Evolutionary conservation across 192 early-diverging fungal genomes (phyloP).

Genomic region (Entrophospora sp.): DNA sequence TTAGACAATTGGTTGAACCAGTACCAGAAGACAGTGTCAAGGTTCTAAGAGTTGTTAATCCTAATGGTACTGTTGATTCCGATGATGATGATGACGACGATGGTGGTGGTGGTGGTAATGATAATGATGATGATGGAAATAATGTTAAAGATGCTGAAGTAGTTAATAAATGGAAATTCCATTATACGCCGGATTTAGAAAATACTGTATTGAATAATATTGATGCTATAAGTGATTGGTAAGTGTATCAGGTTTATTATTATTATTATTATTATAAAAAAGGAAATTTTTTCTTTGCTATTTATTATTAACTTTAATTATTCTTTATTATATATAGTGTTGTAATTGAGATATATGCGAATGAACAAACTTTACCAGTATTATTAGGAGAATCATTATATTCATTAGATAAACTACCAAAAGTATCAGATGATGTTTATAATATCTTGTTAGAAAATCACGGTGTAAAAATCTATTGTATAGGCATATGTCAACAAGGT

Average conservation of each 20-base stretch:
- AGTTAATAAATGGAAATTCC: constrained; percentile 25
- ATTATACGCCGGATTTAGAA: constrained; percentile 31
- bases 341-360: constrained; percentile 56
- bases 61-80: too few species aligned
- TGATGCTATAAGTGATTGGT: constrained; percentile 30
- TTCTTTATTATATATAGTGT: too few species aligned
- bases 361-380: constrained; percentile 68
- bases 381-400: constrained; percentile 55
- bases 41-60: neutral
- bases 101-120: constrained; percentile 26
- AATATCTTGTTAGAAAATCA: constrained; percentile 48
- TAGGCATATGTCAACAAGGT: constrained; percentile 47
- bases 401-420: constrained; percentile 37
- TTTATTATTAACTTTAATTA: too few species aligned
- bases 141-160: constrained; percentile 26
- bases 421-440: constrained; percentile 47
- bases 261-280: constrained; percentile 9
- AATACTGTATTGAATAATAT: constrained; percentile 22
- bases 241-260: constrained; percentile 10
- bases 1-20: constrained; percentile 41
- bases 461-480: constrained; percentile 52
- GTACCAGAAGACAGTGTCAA: neutral
- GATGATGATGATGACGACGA: too few species aligned
- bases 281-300: neutral
- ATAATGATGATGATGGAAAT: constrained; percentile 28